Base-by-base conservation (phyloP, 345 rosid species). In the Brassica incana region DNA sequence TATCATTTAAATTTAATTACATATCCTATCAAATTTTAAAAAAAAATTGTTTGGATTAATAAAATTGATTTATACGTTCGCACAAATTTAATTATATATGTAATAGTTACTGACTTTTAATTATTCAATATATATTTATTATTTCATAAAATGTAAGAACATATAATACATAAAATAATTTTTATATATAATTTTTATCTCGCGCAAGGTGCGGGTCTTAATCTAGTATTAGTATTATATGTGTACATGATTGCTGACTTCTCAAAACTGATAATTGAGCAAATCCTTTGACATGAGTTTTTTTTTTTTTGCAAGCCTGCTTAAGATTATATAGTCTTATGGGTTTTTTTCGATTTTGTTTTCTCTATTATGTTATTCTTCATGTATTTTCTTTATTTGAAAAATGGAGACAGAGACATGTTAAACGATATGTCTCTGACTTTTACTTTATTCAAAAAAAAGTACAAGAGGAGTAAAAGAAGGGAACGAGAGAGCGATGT, bases 361-460 rank as follows among this genome's bases (percentile, higher is more conserved):
- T 48, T 27, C 23, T 8, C 14, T 14, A 1, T 27, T n/a, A 40
- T 23, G 65, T 18, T 18, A 18, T 18, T 18, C 18, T 25, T 48
- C 14, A n/a, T 27, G 72, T 69, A 29, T 45, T 27, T 48, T 67
- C 7, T 5, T 50, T 23, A 69, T 50, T 50, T 69, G 23, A 7
- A 69, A 29, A 30, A 50, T 11, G 27, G 62, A 23, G 23, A 50
- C 61, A 69, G 1, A 69, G 27, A 48, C 72, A 69, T 69, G 61
- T 69, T 69, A 69, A 48, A 69, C 43, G 25, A 50, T 30, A 69
- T 69, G 43, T 50, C 15, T 50, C 40, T 29, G 25, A n/a, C 43
- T 29, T 69, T 29, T 1, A 50, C 73, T 69, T 69, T 50, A 69
- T 69, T 29, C 6, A 48, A 30, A 69, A 69, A 4, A 15, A 69